phyloP scores from a whole-genome alignment of 78 protist species.

The Dictyostelium firmibasis region DNA sequence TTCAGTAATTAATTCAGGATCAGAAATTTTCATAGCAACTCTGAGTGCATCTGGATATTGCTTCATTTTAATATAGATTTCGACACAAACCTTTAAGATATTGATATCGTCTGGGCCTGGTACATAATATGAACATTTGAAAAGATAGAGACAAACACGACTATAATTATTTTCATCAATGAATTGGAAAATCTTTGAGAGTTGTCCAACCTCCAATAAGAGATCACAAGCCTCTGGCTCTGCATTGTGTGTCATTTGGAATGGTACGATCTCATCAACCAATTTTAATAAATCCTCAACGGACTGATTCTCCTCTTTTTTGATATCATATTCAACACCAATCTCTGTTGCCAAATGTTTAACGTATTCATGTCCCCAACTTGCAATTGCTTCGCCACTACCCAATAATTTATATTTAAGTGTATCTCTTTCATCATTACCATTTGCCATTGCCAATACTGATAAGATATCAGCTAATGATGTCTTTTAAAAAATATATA shows the following conservation, averaged over 20 bases:
- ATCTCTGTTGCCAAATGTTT: constrained; percentile 88
- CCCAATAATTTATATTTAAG: constrained; percentile 90
- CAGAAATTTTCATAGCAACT: constrained; percentile 45
- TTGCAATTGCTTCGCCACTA: constrained; percentile 75
- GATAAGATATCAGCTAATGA: constrained; percentile 93
- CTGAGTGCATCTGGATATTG: constrained; percentile 78
- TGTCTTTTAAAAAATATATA: constrained; percentile 45
- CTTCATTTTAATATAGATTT: constrained; percentile 65
- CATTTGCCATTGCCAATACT: constrained; percentile 95
- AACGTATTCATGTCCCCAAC: constrained; percentile 99
- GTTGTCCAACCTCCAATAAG: constrained; percentile 89
- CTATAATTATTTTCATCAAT: constrained; percentile 86
- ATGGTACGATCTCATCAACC: constrained; percentile 92
- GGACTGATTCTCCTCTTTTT: constrained; percentile 32
- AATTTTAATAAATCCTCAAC: constrained; percentile 64
- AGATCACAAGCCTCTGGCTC: constrained; percentile 98
- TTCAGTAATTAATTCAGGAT: constrained; percentile 16
- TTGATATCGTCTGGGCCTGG: constrained; percentile 91
- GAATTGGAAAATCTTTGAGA: constrained; percentile 25
- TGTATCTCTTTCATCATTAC: constrained; percentile 72
- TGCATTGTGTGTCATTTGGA: constrained; percentile 92
- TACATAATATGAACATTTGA: constrained; percentile 84
- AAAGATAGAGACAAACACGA: constrained; percentile 92
- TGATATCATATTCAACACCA: constrained; percentile 78
- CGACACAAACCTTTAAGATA: constrained; percentile 67